Percentiles rank a stretch among this genome's conserved stretches.
phyloP scores from a whole-genome alignment of 768 basidiomycete genomes.

The Phanerochaete carnosa region DNA sequence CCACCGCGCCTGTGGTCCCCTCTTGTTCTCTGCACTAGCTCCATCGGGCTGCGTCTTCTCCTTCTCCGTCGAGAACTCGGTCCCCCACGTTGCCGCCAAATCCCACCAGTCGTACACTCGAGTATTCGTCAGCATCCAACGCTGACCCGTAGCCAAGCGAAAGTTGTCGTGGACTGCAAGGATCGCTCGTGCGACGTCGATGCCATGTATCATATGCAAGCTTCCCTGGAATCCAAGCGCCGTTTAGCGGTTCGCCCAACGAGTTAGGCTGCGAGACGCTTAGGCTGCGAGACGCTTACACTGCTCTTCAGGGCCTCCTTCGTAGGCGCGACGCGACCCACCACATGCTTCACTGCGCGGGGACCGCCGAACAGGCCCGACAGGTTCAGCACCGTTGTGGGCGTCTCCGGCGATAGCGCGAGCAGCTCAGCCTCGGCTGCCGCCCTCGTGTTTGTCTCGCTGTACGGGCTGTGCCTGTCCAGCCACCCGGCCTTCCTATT shows the following conservation, averaged over 20 bases:
- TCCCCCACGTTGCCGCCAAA: conserved; percentile 53
- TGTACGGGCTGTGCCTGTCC: conserved; percentile 49
- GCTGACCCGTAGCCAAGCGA: conserved; percentile 42
- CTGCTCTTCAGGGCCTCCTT: conserved; percentile 51
- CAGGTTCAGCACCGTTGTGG: conserved; percentile 57
- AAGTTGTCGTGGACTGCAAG: conserved; percentile 52
- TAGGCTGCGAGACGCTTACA: no score
- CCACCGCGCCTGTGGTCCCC: conserved; percentile 46
- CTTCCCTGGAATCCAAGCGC: conserved; percentile 37
- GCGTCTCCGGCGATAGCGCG: conserved; percentile 31
- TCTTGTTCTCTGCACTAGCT: not conserved
- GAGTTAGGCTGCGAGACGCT: no score
- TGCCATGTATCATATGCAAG: conserved; percentile 59
- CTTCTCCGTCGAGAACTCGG: conserved; percentile 14
- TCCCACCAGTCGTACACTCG: conserved; percentile 72
- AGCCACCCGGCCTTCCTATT: conserved; percentile 33
- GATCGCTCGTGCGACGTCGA: conserved; percentile 57
- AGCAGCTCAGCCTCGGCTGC: conserved; percentile 56
- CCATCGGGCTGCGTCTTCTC: not conserved
- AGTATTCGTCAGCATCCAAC: conserved; percentile 54
- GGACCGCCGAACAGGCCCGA: conserved; percentile 61
- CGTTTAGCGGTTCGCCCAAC: not conserved
- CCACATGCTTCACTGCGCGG: conserved; percentile 48
- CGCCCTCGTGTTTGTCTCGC: conserved; percentile 39
- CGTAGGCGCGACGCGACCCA: conserved; percentile 48